Conservation (phyloP, 2,329 filamentous ascomycete species). For the Aquanectria penicillioides region DNA sequence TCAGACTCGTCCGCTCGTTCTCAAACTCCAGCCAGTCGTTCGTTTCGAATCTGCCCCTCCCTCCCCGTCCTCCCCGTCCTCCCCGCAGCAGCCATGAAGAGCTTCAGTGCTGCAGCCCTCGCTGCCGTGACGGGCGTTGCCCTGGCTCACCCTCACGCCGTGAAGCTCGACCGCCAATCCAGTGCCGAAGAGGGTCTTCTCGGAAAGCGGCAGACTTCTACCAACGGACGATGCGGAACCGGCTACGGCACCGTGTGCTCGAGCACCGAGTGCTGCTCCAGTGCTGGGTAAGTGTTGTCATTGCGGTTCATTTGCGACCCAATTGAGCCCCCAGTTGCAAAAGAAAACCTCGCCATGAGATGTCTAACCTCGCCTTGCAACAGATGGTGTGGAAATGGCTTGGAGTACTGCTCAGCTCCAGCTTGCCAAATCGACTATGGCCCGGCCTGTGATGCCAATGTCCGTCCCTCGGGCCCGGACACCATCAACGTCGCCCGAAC, state of each 20-base stretch:
- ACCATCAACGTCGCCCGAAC: conserved; percentile 63
- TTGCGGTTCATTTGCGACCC: too few relatives aligned
- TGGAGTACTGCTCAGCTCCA: conserved; percentile 68
- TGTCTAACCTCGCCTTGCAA: neutral
- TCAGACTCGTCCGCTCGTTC: conserved; percentile 32
- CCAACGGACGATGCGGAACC: conserved; percentile 57
- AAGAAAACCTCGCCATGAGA: neutral
- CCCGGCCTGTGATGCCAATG: conserved; percentile 70
- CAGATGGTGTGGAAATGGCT: conserved; percentile 65
- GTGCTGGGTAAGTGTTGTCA: conserved; percentile 48
- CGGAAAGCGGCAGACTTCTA: conserved; percentile 32
- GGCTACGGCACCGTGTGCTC: conserved; percentile 47
- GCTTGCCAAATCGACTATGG: conserved; percentile 70
- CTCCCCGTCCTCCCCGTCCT: too few relatives aligned
- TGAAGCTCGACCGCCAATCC: neutral
- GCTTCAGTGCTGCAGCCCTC: neutral
- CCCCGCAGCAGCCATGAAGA: conserved; percentile 32
- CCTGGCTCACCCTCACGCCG: conserved; percentile 1
- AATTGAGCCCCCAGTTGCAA: too few relatives aligned
- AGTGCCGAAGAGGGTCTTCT: conserved; percentile 8
- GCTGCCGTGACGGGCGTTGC: conserved; percentile 14
- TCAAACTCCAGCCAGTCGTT: conserved; percentile 29
- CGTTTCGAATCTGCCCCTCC: too few relatives aligned
- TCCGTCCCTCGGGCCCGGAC: conserved; percentile 59
- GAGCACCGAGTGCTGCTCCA: conserved; percentile 53